Percentiles rank a stretch among this genome's conserved stretches.
Conservation (phyloP, 1,139 yeast species). For the Insectozyma bohioensis region DNA sequence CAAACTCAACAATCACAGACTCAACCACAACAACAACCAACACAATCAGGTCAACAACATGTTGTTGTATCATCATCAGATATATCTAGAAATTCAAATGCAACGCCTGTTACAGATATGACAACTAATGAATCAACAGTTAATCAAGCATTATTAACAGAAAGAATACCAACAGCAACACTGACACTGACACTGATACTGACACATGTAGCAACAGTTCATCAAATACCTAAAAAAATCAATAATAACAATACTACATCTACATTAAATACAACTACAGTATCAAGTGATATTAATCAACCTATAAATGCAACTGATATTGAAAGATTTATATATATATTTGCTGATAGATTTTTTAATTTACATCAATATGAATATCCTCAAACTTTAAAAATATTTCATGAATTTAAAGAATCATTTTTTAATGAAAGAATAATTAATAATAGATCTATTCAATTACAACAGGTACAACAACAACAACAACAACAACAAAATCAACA, state of each 20-base stretch:
- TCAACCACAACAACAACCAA: conserved; percentile 11
- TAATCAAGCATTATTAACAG: too few relatives aligned
- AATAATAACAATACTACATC: conserved; percentile 8
- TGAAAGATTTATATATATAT: conserved; percentile 48
- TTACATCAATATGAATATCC: conserved; percentile 47
- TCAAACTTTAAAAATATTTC: conserved; percentile 49
- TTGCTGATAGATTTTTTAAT: conserved; percentile 49
- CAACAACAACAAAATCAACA: conserved; percentile 7
- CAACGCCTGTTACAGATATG: too few relatives aligned
- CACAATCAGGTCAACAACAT: too few relatives aligned
- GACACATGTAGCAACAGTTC: too few relatives aligned
- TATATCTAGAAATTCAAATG: too few relatives aligned
- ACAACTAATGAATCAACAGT: too few relatives aligned
- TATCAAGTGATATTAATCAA: conserved; percentile 13
- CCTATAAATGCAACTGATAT: conserved; percentile 42
- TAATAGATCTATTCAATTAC: conserved; percentile 29
- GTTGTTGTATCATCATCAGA: too few relatives aligned
- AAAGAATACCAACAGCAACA: too few relatives aligned
- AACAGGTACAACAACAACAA: conserved; percentile 17
- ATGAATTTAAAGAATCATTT: conserved; percentile 50
- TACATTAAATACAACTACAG: conserved; percentile 10
- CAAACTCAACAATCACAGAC: not conserved
- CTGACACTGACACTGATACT: too few relatives aligned
- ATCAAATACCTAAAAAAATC: too few relatives aligned
- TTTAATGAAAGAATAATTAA: conserved; percentile 48